Evolutionary conservation across 169 alveolate genomes (phyloP).

Genomic region (Eimeria maxima): DNA sequence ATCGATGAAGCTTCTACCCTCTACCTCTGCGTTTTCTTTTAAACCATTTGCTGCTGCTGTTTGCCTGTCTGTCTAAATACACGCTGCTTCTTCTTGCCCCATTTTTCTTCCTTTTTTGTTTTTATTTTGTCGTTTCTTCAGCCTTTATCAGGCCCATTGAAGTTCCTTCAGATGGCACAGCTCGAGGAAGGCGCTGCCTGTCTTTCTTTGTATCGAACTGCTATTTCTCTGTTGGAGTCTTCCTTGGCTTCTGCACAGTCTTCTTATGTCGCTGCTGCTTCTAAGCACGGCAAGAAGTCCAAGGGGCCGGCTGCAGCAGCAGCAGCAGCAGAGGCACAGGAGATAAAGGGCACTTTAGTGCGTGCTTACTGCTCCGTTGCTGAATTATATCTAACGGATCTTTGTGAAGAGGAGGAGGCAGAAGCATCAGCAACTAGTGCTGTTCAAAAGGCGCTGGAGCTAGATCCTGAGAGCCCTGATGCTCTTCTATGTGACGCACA

Average conservation of each 20-base stretch:
- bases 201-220: constrained; percentile 40
- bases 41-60: background rate
- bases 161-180: constrained; percentile 68
- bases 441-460: constrained; percentile 9
- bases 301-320: background rate
- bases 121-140: background rate
- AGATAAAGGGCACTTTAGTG: background rate
- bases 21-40: background rate
- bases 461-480: constrained; percentile 56
- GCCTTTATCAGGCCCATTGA: constrained; percentile 67
- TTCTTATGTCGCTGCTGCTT: background rate
- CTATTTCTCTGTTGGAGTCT: constrained; percentile 6
- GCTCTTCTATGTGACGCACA: constrained; percentile 55
- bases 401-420: constrained; percentile 69
- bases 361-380: constrained; percentile 65
- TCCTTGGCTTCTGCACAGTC: background rate
- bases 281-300: background rate
- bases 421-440: background rate
- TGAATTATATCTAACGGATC: constrained; percentile 57
- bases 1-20: background rate
- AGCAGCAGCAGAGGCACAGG: constrained; percentile 38
- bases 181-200: constrained; percentile 67
- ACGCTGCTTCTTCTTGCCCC: background rate
- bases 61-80: background rate
- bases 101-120: background rate